Percentiles rank a stretch among this genome's conserved stretches.
Evolutionary conservation across 2,329 filamentous ascomycete species (phyloP).

Genomic region (Sclerotiophoma versabilis): DNA sequence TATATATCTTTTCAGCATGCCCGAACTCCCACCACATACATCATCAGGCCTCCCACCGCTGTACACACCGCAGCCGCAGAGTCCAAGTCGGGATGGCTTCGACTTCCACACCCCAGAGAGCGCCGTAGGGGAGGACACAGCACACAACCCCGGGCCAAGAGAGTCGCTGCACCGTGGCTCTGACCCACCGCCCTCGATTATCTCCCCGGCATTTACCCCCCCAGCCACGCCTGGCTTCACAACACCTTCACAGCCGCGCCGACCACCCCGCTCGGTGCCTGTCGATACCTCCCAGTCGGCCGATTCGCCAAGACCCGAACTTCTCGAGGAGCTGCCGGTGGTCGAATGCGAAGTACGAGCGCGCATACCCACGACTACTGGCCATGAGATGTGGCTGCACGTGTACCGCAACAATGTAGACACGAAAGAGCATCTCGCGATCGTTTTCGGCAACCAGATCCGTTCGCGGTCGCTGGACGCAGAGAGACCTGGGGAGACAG

Average conservation of each 20-base stretch:
- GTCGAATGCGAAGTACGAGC: conserved; percentile 96
- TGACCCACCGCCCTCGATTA: conserved; percentile 51
- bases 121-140: conserved; percentile 15
- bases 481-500: conserved; percentile 76
- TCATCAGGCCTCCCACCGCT: conserved; percentile 61
- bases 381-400: conserved; percentile 96
- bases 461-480: conserved; percentile 75
- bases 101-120: conserved; percentile 31
- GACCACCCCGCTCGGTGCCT: conserved; percentile 50
- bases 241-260: conserved; percentile 44
- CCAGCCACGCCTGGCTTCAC: conserved; percentile 45
- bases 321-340: conserved; percentile 77
- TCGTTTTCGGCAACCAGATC: conserved; percentile 91
- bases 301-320: conserved; percentile 66
- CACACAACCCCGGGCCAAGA: not conserved
- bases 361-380: conserved; percentile 88
- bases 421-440: conserved; percentile 94
- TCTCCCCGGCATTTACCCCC: conserved; percentile 57
- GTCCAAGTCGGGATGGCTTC: conserved; percentile 50
- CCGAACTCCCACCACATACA: conserved; percentile 63
- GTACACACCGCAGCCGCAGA: conserved; percentile 61
- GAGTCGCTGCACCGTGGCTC: conserved; percentile 4
- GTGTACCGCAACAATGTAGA: conserved; percentile 93
- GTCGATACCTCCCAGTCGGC: conserved; percentile 48
- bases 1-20: conserved; percentile 49